phyloP scores from a whole-genome alignment of 257 asterid genomes.

The Thymus quinquecostatus region DNA sequence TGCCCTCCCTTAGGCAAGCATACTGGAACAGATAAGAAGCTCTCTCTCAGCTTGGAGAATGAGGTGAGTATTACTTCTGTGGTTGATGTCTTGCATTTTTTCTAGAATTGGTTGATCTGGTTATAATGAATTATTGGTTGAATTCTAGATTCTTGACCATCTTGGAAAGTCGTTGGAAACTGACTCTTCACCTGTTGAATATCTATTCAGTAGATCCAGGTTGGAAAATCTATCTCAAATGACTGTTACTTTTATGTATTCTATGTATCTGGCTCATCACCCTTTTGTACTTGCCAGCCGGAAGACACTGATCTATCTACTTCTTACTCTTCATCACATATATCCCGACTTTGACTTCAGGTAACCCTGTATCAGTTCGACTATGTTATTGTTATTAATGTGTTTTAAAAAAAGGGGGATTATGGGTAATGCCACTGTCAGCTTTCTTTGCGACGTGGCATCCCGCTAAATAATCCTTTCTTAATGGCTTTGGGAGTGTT shows the following conservation, averaged over 20 bases:
- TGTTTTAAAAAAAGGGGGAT: constrained; percentile 57
- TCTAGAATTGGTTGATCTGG: background rate
- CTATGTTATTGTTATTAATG: constrained; percentile 21
- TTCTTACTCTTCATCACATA: constrained; percentile 90
- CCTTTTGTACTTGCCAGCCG: constrained; percentile 61
- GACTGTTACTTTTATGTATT: constrained; percentile 10
- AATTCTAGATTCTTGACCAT: constrained; percentile 70
- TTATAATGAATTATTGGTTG: constrained; percentile 10
- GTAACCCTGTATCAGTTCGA: constrained; percentile 63
- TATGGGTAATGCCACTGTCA: constrained; percentile 99
- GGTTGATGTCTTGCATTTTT: background rate
- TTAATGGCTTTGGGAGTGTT: constrained; percentile 89
- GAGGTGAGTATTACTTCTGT: constrained; percentile 58
- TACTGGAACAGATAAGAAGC: constrained; percentile 85
- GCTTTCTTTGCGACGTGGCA: constrained; percentile 97
- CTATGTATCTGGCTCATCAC: constrained; percentile 28
- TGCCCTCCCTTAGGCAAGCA: constrained; percentile 72
- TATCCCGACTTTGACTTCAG: constrained; percentile 98
- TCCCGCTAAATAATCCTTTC: constrained; percentile 88
- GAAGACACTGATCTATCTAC: constrained; percentile 88
- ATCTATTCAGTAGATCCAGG: constrained; percentile 78
- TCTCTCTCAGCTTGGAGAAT: constrained; percentile 88
- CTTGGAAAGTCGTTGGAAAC: constrained; percentile 67
- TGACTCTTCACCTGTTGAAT: constrained; percentile 84
- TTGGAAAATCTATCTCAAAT: constrained; percentile 38